Evolutionary conservation across 75 land plant species (phyloP).

Genomic region (Gnetum montanum): DNA sequence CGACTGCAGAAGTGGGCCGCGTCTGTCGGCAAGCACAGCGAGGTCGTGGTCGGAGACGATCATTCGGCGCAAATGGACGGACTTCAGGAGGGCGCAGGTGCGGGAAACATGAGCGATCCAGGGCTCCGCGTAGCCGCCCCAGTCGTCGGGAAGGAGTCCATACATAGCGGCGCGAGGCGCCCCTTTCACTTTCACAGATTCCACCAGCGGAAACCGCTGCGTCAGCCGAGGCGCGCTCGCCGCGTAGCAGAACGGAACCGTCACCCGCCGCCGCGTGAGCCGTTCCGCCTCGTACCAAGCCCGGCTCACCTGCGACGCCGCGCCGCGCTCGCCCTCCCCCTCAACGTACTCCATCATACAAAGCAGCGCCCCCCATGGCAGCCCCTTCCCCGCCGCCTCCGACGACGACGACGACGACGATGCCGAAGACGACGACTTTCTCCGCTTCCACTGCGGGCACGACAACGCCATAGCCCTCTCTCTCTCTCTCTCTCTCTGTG

Average conservation of each 20-base stretch:
- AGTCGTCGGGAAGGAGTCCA: slow-evolving; percentile 64
- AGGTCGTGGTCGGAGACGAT: slow-evolving; percentile 65
- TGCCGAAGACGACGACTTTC: no score
- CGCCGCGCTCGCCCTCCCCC: slow-evolving; percentile 38
- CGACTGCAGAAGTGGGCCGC: slow-evolving; percentile 29
- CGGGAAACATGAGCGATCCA: slow-evolving; percentile 53
- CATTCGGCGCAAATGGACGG: slow-evolving; percentile 76
- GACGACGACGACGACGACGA: no score
- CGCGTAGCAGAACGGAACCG: slow-evolving; percentile 70
- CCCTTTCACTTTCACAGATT: slow-evolving; percentile 71
- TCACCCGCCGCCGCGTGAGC: slow-evolving; percentile 53
- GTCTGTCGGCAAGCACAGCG: slow-evolving; percentile 20
- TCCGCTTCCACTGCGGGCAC: no score
- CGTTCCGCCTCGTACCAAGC: slow-evolving; percentile 70
- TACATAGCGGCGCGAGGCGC: slow-evolving; percentile 89
- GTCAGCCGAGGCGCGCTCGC: slow-evolving; percentile 43
- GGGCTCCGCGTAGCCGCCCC: slow-evolving; percentile 85
- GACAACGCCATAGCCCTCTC: no score
- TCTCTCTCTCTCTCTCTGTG: no score
- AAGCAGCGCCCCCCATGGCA: slow-evolving; percentile 31
- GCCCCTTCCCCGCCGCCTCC: no score
- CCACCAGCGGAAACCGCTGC: slow-evolving; percentile 42
- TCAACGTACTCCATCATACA: slow-evolving; percentile 47
- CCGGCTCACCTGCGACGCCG: slow-evolving; percentile 69
- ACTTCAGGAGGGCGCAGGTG: slow-evolving; percentile 33